Conservation (phyloP, 305 asterid genomes). For the Fraxinus latifolia region DNA sequence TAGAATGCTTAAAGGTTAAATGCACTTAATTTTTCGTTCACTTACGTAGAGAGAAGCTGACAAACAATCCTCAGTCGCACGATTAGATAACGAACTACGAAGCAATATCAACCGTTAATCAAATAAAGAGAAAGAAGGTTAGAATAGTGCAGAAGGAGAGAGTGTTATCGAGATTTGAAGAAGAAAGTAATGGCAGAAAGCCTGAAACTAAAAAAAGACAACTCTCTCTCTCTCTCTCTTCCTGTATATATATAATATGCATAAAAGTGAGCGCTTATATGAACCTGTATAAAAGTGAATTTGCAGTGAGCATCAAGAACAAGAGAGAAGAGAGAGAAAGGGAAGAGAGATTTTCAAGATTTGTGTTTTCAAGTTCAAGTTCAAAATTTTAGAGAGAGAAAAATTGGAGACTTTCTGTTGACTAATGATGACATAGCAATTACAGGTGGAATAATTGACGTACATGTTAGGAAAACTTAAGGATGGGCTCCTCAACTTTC, state of each 20-base stretch:
- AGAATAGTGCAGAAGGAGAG: constrained; percentile 6
- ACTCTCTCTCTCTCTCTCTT: background rate
- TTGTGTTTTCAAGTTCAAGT: background rate
- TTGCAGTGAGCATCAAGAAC: background rate
- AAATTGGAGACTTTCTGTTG: background rate
- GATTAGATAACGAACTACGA: constrained; percentile 22
- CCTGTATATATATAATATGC: background rate
- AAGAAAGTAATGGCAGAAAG: background rate
- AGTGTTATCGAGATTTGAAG: constrained; percentile 23
- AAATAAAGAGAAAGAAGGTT: constrained; percentile 5
- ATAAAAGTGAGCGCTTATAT: background rate
- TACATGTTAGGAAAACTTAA: background rate
- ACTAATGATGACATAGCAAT: background rate
- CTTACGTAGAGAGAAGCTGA: constrained; percentile 30
- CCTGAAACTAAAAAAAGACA: background rate
- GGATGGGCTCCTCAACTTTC: background rate
- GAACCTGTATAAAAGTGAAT: background rate
- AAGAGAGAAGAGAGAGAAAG: background rate
- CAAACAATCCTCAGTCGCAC: constrained; percentile 32
- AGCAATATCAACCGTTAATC: constrained; percentile 39
- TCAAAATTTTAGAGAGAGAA: background rate
- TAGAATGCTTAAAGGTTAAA: constrained; percentile 24
- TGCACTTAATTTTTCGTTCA: constrained; percentile 6
- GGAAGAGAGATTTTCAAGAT: background rate
- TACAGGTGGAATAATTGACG: background rate